These are phyloP conservation scores for Tilletiopsis washingtonensis DNA, from an alignment of 1,284 basidiomycete species.

Conservation along the genomic window DNA sequence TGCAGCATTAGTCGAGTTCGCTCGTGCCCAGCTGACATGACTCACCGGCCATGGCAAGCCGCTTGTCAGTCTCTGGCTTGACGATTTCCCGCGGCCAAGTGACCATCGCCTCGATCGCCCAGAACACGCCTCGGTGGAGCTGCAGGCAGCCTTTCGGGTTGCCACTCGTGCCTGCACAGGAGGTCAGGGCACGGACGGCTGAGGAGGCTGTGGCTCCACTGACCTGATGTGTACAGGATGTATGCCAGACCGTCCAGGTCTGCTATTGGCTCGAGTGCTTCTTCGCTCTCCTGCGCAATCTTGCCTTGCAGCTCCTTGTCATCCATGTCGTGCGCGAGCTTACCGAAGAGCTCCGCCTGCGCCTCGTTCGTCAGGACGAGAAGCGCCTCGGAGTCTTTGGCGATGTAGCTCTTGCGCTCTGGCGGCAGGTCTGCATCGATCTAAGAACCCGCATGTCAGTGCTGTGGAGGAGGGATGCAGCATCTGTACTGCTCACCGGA, in stretches of 20 bases:
- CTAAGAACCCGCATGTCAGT: too few species aligned
- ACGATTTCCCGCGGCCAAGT: background rate
- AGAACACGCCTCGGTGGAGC: background rate
- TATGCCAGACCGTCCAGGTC: constrained; percentile 8
- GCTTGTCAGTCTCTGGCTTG: background rate
- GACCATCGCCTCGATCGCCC: background rate
- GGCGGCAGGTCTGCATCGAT: constrained; percentile 44
- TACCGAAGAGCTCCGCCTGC: too few species aligned
- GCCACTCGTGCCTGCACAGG: constrained; percentile 40
- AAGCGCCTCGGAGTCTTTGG: constrained; percentile 25
- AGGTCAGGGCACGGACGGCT: too few species aligned
- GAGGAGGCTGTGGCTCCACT: too few species aligned
- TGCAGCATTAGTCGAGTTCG: background rate
- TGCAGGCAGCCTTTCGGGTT: constrained; percentile 40
- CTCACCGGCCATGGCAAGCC: background rate
- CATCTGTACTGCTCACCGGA: too few species aligned
- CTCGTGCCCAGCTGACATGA: background rate
- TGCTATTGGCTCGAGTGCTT: background rate
- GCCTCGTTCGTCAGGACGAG: constrained; percentile 12
- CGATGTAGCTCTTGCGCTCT: constrained; percentile 37
- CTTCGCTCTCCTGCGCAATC: too few species aligned
- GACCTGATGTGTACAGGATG: constrained; percentile 43
- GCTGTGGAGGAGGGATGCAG: too few species aligned
- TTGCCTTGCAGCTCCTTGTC: too few species aligned
- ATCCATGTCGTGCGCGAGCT: too few species aligned